phyloP scores from a whole-genome alignment of 75 land plant species.

The Cupressus sempervirens region DNA sequence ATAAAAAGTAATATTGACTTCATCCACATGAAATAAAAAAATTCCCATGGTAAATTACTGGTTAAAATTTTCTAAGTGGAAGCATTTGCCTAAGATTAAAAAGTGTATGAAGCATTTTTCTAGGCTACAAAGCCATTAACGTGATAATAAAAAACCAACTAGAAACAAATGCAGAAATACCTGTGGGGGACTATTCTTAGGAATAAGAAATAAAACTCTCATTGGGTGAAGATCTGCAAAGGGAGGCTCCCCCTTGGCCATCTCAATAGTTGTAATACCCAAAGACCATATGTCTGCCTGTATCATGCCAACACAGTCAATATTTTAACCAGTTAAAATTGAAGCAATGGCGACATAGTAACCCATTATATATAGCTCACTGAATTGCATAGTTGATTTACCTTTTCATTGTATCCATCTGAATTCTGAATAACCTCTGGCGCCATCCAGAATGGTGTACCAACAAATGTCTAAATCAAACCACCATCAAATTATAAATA shows the following conservation, averaged over 20 bases:
- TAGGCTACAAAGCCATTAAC: neutral
- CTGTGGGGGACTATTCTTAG: slow-evolving; percentile 98
- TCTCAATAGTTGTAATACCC: slow-evolving; percentile 97
- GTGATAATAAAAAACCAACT: slow-evolving; percentile 8
- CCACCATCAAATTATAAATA: neutral
- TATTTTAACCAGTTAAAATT: neutral
- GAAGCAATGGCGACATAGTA: neutral
- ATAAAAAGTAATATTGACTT: neutral
- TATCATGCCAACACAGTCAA: slow-evolving; percentile 15
- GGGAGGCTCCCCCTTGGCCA: slow-evolving; percentile 99
- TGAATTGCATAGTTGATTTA: slow-evolving; percentile 11
- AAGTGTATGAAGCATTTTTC: neutral
- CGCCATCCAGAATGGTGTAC: slow-evolving; percentile 99
- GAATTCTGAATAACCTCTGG: slow-evolving; percentile 98
- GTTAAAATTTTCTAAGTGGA: neutral
- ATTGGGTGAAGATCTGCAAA: slow-evolving; percentile 98
- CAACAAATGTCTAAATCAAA: slow-evolving; percentile 87
- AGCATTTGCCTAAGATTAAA: neutral
- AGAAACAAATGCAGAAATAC: slow-evolving; percentile 27
- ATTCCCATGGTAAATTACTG: neutral
- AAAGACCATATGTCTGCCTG: slow-evolving; percentile 99
- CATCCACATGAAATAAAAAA: neutral
- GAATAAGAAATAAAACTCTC: slow-evolving; percentile 97
- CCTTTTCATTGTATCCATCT: slow-evolving; percentile 99
- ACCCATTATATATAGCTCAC: neutral